Base-by-base conservation (phyloP, 2,329 filamentous ascomycete species). In the Phialophora macrospora region DNA sequence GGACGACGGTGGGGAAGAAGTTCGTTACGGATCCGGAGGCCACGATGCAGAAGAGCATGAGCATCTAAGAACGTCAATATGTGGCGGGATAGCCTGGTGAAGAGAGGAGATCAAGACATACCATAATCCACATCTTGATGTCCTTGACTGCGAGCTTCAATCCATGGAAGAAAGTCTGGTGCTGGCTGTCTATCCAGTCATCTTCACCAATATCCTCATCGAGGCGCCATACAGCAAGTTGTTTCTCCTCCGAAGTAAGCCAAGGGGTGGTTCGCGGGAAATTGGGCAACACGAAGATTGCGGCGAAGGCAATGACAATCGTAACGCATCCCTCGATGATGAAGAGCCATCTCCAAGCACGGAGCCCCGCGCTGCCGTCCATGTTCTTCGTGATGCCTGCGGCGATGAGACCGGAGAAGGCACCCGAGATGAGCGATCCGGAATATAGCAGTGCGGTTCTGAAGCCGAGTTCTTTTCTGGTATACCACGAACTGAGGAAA, bases 1-100 rank as follows among this genome's bases (percentile, higher is more conserved):
- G 80, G 56, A 92, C 89, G 62, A 93, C 88, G 0, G 89, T 89
- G 0, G 87, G 87, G 77, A 90, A 88, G 79, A 90, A 90, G 75
- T 88, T 89, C 41, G 86, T 88, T 11, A 90, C 85, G 7, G 85
- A 85, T 56, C 82, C 85, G 28, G 82, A 81, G 17, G 82, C 80
- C 55, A 68, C 63, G 46, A 55, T 77, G 73, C 70, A 73, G 56
- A 88, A 84, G 49, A 89, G 78, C 52, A 86, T 77, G 9, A 86
- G 75, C 74, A 86, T 80, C 80, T 84, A 20, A 5, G 28, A 20
- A 12, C 11, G 34, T 56, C 24, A 54, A 30, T n/a, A n/a, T 44
- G 22, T 12, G 12, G 20, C 32, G 20, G 9, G 26, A 24, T 28
- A 7, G 24, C 8, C 32, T 22, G 30, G 32, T 26, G 9, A 52